Conservation (phyloP, 441 rosid species). For the Capsella rubella region DNA sequence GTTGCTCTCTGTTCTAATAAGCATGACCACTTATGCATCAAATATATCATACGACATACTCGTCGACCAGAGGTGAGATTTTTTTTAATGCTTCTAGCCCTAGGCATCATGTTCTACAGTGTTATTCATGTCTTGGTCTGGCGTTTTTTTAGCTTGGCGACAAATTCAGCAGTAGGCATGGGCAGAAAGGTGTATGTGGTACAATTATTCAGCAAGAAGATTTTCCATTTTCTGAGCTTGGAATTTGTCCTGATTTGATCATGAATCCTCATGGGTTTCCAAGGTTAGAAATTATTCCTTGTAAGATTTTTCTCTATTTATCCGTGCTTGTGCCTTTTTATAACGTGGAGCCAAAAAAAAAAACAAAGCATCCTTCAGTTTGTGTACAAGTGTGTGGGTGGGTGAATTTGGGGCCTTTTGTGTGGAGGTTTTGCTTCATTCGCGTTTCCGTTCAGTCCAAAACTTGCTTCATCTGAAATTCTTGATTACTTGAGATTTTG, state of each 20-base stretch:
- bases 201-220: slow-evolving; percentile 96
- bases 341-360: slow-evolving; percentile 7
- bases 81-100: slow-evolving; percentile 19
- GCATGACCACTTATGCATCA: slow-evolving; percentile 59
- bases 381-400: slow-evolving; percentile 16
- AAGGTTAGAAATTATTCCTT: slow-evolving; percentile 55
- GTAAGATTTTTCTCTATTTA: slow-evolving; percentile 3
- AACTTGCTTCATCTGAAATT: slow-evolving; percentile 23
- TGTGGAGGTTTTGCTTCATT: slow-evolving; percentile 1
- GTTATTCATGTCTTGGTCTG: slow-evolving; percentile 17
- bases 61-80: slow-evolving; percentile 93
- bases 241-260: slow-evolving; percentile 95
- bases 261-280: slow-evolving; percentile 99
- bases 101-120: slow-evolving; percentile 26
- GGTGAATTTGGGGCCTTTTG: slow-evolving; percentile 8
- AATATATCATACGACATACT: slow-evolving; percentile 82
- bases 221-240: slow-evolving; percentile 96
- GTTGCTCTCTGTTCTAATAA: slow-evolving; percentile 79
- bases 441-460: neutral
- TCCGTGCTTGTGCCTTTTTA: slow-evolving; percentile 22
- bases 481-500: slow-evolving; percentile 18
- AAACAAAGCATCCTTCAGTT: neutral
- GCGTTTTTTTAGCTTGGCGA: slow-evolving; percentile 76
- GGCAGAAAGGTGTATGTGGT: slow-evolving; percentile 99
- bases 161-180: slow-evolving; percentile 98